These are phyloP conservation scores for Botryococcus braunii DNA, from an alignment of 163 green algal species.

Conservation along the genomic window DNA sequence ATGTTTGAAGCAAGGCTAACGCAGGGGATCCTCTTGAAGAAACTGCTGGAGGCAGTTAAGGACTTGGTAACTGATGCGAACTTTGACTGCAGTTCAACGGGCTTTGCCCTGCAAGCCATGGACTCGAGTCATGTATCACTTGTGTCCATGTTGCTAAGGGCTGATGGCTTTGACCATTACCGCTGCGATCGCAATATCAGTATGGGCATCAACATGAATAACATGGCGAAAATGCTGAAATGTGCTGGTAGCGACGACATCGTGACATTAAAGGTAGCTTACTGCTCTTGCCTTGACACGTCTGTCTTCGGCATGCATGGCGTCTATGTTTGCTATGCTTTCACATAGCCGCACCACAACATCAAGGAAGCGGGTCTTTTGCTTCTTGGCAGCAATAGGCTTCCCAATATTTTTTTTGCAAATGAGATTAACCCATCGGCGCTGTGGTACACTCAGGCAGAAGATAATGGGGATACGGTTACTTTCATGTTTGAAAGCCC, in stretches of 20 bases:
- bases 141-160: conserved; percentile 72
- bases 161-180: conserved; percentile 96
- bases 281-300: too few species aligned
- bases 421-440: background rate
- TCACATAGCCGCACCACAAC: background rate
- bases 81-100: conserved; percentile 82
- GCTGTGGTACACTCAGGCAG: conserved; percentile 25
- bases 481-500: conserved; percentile 94
- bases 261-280: conserved; percentile 81
- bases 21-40: conserved; percentile 92
- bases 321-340: background rate
- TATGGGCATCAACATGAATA: conserved; percentile 91
- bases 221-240: conserved; percentile 96
- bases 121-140: conserved; percentile 94
- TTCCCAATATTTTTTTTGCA: background rate
- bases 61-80: conserved; percentile 96
- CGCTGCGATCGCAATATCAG: conserved; percentile 81
- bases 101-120: conserved; percentile 93
- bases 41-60: conserved; percentile 93
- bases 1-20: conserved; percentile 66
- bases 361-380: too few species aligned
- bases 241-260: conserved; percentile 85
- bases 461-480: conserved; percentile 84
- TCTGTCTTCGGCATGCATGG: too few species aligned
- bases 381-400: background rate